These are phyloP conservation scores for Wickerhamiella bombiphila DNA, from an alignment of 805 yeast species.

Conservation along the genomic window DNA sequence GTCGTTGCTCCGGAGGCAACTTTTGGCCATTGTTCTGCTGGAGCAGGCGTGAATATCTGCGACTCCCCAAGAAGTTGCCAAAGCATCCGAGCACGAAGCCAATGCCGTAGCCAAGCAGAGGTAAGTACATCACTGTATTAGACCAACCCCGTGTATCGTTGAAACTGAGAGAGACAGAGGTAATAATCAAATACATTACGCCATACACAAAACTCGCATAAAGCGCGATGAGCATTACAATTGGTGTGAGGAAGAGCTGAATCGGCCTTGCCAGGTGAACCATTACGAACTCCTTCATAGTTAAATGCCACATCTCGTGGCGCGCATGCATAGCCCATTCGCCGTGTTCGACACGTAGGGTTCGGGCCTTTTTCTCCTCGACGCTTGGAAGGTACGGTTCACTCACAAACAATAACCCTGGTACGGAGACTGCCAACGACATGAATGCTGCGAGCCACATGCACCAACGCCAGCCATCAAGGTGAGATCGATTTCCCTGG, in stretches of 20 bases:
- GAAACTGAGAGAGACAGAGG: slow-evolving; percentile 28
- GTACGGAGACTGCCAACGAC: slow-evolving; percentile 21
- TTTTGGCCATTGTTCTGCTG: slow-evolving; percentile 24
- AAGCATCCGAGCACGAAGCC: slow-evolving; percentile 21
- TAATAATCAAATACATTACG: slow-evolving; percentile 28
- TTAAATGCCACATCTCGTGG: slow-evolving; percentile 70
- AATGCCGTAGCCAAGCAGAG: slow-evolving; percentile 22
- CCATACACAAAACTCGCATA: slow-evolving; percentile 33
- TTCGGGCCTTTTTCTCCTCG: slow-evolving; percentile 48
- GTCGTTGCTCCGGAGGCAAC: slow-evolving; percentile 64
- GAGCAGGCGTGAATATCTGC: slow-evolving; percentile 20
- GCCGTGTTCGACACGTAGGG: slow-evolving; percentile 60
- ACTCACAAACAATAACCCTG: slow-evolving; percentile 26
- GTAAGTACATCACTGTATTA: slow-evolving; percentile 20
- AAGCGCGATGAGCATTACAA: slow-evolving; percentile 27
- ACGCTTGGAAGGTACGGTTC: slow-evolving; percentile 32
- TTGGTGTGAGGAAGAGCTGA: slow-evolving; percentile 45
- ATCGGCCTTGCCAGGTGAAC: slow-evolving; percentile 68
- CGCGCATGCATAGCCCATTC: slow-evolving; percentile 75
- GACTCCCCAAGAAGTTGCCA: slow-evolving; percentile 17
- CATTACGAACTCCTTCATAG: slow-evolving; percentile 48
- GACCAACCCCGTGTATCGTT: slow-evolving; percentile 22
- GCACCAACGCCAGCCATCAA: slow-evolving; percentile 44
- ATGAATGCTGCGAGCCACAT: slow-evolving; percentile 37
- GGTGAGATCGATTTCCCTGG: slow-evolving; percentile 23